Percentiles rank a stretch among this genome's conserved stretches.
phyloP scores from a whole-genome alignment of 2,329 filamentous ascomycete genomes.

The Coniosporium tulheliwenetii region DNA sequence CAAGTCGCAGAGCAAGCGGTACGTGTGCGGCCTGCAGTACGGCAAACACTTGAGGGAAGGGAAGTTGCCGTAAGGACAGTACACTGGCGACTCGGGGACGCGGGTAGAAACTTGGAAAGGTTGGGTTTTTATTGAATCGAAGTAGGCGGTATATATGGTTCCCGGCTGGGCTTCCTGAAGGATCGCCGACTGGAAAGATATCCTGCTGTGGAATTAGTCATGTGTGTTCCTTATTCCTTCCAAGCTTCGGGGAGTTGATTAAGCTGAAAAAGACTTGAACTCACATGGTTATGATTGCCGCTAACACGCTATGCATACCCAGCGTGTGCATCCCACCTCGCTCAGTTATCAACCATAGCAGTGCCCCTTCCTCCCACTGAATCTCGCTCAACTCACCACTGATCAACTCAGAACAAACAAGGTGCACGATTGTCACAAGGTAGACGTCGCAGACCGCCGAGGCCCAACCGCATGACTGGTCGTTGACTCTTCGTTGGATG shows the following conservation, averaged over 20 bases:
- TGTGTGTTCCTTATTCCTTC: too few relatives aligned
- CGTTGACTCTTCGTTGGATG: too few relatives aligned
- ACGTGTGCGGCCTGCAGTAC: too few relatives aligned
- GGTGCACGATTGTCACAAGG: constrained; percentile 15
- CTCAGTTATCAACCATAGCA: not conserved
- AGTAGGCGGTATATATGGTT: not conserved
- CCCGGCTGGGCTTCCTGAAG: not conserved
- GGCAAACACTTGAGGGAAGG: not conserved
- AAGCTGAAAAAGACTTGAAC: not conserved
- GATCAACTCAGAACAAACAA: constrained; percentile 4
- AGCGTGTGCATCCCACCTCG: constrained; percentile 14
- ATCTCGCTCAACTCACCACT: too few relatives aligned
- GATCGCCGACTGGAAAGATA: not conserved
- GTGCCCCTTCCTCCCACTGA: too few relatives aligned
- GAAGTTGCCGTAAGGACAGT: not conserved
- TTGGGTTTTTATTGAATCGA: not conserved
- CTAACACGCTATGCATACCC: constrained; percentile 11
- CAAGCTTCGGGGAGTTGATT: too few relatives aligned
- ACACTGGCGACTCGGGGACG: not conserved
- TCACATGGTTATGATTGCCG: constrained; percentile 10
- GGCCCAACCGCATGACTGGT: too few relatives aligned
- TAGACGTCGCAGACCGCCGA: constrained; percentile 10
- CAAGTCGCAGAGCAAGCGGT: not conserved
- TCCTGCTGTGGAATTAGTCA: too few relatives aligned
- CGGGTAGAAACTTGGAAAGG: not conserved